Base-by-base conservation (phyloP, 768 basidiomycete species). In the Trametes punicea region DNA sequence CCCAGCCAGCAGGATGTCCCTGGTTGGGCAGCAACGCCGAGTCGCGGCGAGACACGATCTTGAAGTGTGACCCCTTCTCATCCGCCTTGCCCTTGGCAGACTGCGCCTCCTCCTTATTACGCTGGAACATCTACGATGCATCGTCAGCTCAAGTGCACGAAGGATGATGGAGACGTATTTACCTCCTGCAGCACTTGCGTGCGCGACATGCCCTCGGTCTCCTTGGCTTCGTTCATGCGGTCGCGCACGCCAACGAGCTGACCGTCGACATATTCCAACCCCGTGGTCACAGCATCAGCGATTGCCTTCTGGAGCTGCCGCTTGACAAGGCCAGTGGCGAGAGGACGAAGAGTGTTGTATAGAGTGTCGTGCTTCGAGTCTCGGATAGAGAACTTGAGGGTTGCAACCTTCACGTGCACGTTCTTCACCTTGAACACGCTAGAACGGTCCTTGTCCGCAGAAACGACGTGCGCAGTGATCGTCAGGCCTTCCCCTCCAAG, bases 221-320 rank as follows among this genome's bases (percentile, higher is more conserved):
- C 67, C 67, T 78, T 79, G 46, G 80, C 90, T 62, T 82, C 81
- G 44, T 83, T 78, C 83, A 92, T 84, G 33, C 82, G 76, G 57
- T 91, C 86, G n/a, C 90, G 76, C 41, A 98, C 91, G n/a, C 81
- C 78, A 21, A 92, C 88, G 18, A 98, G 81, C 73, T 95, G 92
- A 15, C 87, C 88, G 64, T 98, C 93, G 38, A 93, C 75, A 62
- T 93, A 90, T 70, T 92, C 93, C 59, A 98, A 73, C 0, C 85
- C 92, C 15, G 90, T 90, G 41, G 75, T 79, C 51, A 98, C 82
- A 3, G 85, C 85, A 50, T 84, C 86, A 38, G 75, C 71, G 31
- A 85, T 74, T 1, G 81, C 87, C 64, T 76, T 80, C 68, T 80
- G 74, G 64, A 88, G 77, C 62, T 84, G 87, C 62, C 77, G 81